Evolutionary conservation across 2,329 filamentous ascomycete species (phyloP), one percentile per base, ranked within the genome.

Genomic region (Neobulgaria alba): DNA sequence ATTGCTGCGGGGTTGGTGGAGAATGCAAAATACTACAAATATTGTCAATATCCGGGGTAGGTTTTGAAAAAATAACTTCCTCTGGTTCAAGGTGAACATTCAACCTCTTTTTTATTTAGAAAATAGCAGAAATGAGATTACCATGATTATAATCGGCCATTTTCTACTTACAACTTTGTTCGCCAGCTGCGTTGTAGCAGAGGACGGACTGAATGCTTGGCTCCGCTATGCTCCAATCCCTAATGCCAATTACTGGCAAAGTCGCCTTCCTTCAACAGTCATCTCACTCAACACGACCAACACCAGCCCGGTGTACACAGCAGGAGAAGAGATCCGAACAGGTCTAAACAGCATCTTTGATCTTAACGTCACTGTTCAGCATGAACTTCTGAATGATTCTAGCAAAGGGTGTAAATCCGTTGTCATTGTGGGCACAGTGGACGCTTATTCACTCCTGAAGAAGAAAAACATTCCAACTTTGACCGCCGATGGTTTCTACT

Each of bases 201-300:
- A 84, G 52, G 70, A 74, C 53, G 79, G 79, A 9, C 60, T 77
- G 17, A 63, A 71, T 42, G 79, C 65, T 35, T 84, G 79, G 79
- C 59, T 83, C 41, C 70, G 79, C 36, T 83, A 83, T 56, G 77
- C 77, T 21, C 66, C 68, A 7, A 53, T 79, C 10, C 61, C 67
- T 4, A 47, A 61, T 38, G 58, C 51, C 36, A 62, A 66, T 35
- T 59, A 60, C 29, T 61, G 61, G 29, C 49, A 46, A 2, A 52
- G 73, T 3, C 8, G n/a, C 3, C 30, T 41, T 26, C 76, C 77
- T 3, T 63, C 61, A 2, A 61, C 50, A 9, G 69, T 82, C 39
- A 57, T 76, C 26, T 61, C 67, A 3, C 63, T 79, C 46, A 81
- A 79, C 53, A 63, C 57, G 10, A 73, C 71, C 5, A 55, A 66